Conservation (phyloP, 2,329 filamentous ascomycete species). For the Elsinoe necatrix region DNA sequence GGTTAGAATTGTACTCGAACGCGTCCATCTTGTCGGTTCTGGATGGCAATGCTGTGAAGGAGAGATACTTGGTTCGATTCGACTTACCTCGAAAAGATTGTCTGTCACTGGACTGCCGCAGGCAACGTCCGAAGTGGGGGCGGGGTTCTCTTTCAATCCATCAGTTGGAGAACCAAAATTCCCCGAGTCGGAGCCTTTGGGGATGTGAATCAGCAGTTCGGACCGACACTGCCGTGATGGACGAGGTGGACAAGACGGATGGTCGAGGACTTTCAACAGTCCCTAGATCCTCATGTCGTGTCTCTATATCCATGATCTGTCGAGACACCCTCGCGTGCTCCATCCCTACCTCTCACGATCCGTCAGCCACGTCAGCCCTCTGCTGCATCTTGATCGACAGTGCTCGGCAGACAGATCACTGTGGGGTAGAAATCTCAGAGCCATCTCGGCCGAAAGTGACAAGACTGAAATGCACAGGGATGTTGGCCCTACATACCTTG, state of each 20-base stretch:
- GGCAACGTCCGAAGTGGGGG: constrained; percentile 5
- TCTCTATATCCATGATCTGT: background rate
- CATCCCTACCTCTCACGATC: background rate
- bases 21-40: constrained; percentile 36
- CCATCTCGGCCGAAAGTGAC: constrained; percentile 7
- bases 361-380: constrained; percentile 1
- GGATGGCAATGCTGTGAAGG: background rate
- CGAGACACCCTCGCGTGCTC: background rate
- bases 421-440: constrained; percentile 13
- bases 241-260: background rate
- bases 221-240: background rate
- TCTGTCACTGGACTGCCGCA: constrained; percentile 1
- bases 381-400: constrained; percentile 7
- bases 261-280: background rate
- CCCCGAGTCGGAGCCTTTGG: constrained; percentile 4
- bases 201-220: background rate
- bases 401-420: constrained; percentile 2
- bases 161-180: constrained; percentile 6
- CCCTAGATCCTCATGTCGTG: background rate
- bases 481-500: background rate
- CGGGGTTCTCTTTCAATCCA: constrained; percentile 3
- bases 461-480: constrained; percentile 12
- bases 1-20: constrained; percentile 49
- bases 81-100: background rate
- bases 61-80: background rate